Base-by-base conservation (phyloP, 192 early-diverging fungal species). In the Gigaspora rosea region DNA sequence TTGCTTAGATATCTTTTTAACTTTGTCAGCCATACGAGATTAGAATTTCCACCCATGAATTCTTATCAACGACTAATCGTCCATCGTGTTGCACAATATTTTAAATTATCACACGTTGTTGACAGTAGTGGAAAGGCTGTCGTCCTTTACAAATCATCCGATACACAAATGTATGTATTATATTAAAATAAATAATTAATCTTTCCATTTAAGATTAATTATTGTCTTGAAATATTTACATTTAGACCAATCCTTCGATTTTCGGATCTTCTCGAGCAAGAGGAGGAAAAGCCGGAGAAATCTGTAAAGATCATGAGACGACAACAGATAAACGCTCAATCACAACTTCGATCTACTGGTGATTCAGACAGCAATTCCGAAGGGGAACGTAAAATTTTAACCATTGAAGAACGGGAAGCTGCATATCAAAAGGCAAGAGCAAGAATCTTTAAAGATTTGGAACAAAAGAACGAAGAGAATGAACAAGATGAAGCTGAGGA, bases 21-120 rank as follows among this genome's bases (percentile, higher is more conserved):
- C 51, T 22, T 56, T 61, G 4, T 54, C 7, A 92, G 90, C 64
- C 86, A 83, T 58, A 82, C 80, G 20, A 79, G 87, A 41, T 79
- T 94, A 22, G 88, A 88, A 67, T 89, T 90, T 72, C 87, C 90
- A 12, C 77, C 78, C 20, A 87, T 94, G 83, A 94, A 94, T 78
- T 91, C 90, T 3, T 94, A 94, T 78, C 90, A 94, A 67, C 84
- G 92, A 9, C 84, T 91, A 77, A 85, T 94, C 47, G 82, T 91
- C n/a, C 92, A 94, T 80, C 85, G 88, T 20, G 83, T 92, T 13
- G 92, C 91, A 32, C 85, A 88, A 36, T 89, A 92, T 78, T 94
- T 89, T 80, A 85, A 86, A 64, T 66, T 93, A 64, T 88, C 80
- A 8, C 91, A 92, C 77, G 80, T 88, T 12, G 82, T 86, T 36